Conservation (phyloP, 345 rosid genomes). For the Kernera saxatilis region DNA sequence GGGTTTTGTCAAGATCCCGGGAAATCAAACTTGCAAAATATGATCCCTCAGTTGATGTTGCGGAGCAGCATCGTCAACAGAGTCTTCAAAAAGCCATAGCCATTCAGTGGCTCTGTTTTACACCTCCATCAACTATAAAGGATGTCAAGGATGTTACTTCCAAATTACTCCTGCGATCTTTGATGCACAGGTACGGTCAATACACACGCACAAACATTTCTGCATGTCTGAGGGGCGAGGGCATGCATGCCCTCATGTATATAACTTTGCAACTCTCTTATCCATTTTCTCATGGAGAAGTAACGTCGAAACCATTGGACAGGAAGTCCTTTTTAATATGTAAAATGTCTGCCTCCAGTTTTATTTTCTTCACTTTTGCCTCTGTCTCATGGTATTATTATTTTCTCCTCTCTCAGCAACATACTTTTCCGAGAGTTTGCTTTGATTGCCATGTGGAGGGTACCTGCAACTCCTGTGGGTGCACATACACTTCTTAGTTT, state of each 20-base stretch:
- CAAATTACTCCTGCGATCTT: slow-evolving; percentile 72
- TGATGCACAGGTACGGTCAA: slow-evolving; percentile 67
- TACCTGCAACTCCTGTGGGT: slow-evolving; percentile 94
- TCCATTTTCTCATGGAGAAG: not conserved
- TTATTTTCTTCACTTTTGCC: slow-evolving; percentile 3
- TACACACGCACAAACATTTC: not conserved
- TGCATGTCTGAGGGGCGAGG: not conserved
- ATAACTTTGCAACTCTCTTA: not conserved
- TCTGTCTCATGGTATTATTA: slow-evolving; percentile 9
- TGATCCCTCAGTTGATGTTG: slow-evolving; percentile 73
- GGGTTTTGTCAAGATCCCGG: slow-evolving; percentile 88
- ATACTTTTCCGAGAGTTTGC: slow-evolving; percentile 92
- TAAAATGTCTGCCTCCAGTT: not conserved
- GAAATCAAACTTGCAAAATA: slow-evolving; percentile 73
- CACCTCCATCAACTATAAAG: slow-evolving; percentile 80
- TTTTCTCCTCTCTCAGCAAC: slow-evolving; percentile 47
- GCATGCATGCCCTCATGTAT: not conserved
- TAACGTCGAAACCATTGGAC: not conserved
- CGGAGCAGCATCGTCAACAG: slow-evolving; percentile 87
- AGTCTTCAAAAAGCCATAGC: slow-evolving; percentile 94
- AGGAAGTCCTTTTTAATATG: not conserved
- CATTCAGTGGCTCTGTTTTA: slow-evolving; percentile 97
- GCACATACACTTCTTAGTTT: slow-evolving; percentile 85
- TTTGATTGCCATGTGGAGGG: slow-evolving; percentile 96
- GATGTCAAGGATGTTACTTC: slow-evolving; percentile 59